A percentile compares a stretch with the other conserved stretches of the same genome.
phyloP scores from a whole-genome alignment of 768 basidiomycete species.

The Rubroboletus satanas region DNA sequence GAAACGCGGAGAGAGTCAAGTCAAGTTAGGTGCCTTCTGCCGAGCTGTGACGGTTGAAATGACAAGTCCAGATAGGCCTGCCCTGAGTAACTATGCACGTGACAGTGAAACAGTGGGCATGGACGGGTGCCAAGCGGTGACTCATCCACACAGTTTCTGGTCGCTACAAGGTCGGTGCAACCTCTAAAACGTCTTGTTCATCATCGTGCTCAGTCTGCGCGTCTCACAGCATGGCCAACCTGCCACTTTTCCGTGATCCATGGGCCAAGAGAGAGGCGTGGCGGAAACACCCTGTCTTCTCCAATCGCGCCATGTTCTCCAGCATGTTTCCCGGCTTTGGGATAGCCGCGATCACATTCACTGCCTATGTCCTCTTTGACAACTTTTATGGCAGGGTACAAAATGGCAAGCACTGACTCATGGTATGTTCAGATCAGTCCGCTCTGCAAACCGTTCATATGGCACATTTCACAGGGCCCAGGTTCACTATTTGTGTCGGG shows the following conservation, averaged over 20 bases:
- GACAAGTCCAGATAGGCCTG: conserved; percentile 46
- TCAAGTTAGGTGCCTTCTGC: conserved; percentile 26
- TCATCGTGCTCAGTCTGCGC: conserved; percentile 10
- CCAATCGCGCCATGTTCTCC: conserved; percentile 80
- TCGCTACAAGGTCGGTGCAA: conserved; percentile 18
- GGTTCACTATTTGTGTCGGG: neutral
- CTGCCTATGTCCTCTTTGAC: conserved; percentile 84
- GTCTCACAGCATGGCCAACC: conserved; percentile 49
- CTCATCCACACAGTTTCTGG: conserved; percentile 7
- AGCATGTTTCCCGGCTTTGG: conserved; percentile 94
- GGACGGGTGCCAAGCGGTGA: neutral
- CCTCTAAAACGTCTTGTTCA: neutral
- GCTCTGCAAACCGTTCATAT: neutral
- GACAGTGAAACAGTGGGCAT: conserved; percentile 9
- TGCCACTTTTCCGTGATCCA: conserved; percentile 83
- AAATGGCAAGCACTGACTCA: conserved; percentile 19
- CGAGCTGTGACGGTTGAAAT: conserved; percentile 25
- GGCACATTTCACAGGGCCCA: neutral
- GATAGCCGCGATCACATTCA: conserved; percentile 88
- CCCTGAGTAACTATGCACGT: conserved; percentile 47
- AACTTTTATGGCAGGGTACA: conserved; percentile 53
- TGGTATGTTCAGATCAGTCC: conserved; percentile 5
- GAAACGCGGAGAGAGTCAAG: conserved; percentile 30
- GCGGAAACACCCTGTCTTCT: conserved; percentile 88
- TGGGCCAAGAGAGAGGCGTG: conserved; percentile 94